A percentile compares a stretch with the other conserved stretches of the same genome.
Conservation (phyloP, 176 grass and related monocot species). For the Triticum aestivum region IWGSC_CS_RefSeq_v2.1 NC_057804.1:542537143-542537642, state of each 20-base stretch:
- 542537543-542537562: not conserved
- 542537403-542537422: not conserved
- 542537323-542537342: constrained; percentile 44
- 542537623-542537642: not conserved
- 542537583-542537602: not conserved
- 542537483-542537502: not conserved
- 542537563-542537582: not conserved
- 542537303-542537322: not conserved
- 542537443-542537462: not conserved
- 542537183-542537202: constrained; percentile 29
- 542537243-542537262: not conserved
- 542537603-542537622: not conserved
- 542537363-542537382: constrained; percentile 76
- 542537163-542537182: constrained; percentile 43
- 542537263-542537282: not conserved
- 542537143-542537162: constrained; percentile 53
- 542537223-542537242: too few species aligned
- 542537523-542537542: not conserved
- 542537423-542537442: not conserved
- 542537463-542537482: not conserved
- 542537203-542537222: constrained; percentile 44
- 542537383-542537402: constrained; percentile 50
- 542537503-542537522: not conserved
- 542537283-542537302: not conserved
- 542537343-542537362: constrained; percentile 68